A percentile compares a stretch with the other conserved stretches of the same genome.
Evolutionary conservation across 2,329 filamentous ascomycete species (phyloP).

Genomic region (Phaeoacremonium minimum): DNA sequence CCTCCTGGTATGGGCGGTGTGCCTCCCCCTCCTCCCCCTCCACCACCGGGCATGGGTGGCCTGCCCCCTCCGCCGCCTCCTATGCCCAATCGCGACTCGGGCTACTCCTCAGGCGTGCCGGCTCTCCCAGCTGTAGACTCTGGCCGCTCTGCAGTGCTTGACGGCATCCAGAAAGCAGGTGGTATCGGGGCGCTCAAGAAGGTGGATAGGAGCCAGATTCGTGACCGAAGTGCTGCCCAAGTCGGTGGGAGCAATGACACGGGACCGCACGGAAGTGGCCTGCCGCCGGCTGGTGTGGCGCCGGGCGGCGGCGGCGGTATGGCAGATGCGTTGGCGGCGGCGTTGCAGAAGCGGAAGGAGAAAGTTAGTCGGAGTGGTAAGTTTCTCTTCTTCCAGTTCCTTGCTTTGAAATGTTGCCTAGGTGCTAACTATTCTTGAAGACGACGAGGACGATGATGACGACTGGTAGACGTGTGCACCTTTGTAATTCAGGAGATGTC

Average conservation of each 20-base stretch:
- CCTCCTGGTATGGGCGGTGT: constrained; percentile 24
- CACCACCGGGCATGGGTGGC: constrained; percentile 24
- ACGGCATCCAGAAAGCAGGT: constrained; percentile 67
- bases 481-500: too few relatives aligned
- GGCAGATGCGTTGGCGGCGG: constrained; percentile 77
- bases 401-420: neutral
- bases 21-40: constrained; percentile 28
- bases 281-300: constrained; percentile 47
- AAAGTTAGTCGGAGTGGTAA: constrained; percentile 94
- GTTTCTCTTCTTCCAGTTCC: constrained; percentile 33
- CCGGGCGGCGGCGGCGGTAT: constrained; percentile 62
- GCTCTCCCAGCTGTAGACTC: constrained; percentile 35
- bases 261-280: constrained; percentile 45
- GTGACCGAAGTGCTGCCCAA: constrained; percentile 63
- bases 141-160: constrained; percentile 58
- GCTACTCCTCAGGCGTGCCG: constrained; percentile 46
- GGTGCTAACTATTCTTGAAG: constrained; percentile 35
- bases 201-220: constrained; percentile 65
- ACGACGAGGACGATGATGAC: constrained; percentile 74
- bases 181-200: constrained; percentile 69
- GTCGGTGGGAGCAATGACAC: constrained; percentile 45
- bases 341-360: constrained; percentile 78
- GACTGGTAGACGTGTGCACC: constrained; percentile 49
- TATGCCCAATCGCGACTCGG: constrained; percentile 54
- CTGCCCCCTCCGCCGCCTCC: constrained; percentile 47